Base-by-base conservation (phyloP, 164 flowering plant genomes). In the Dillenia turbinata region DNA sequence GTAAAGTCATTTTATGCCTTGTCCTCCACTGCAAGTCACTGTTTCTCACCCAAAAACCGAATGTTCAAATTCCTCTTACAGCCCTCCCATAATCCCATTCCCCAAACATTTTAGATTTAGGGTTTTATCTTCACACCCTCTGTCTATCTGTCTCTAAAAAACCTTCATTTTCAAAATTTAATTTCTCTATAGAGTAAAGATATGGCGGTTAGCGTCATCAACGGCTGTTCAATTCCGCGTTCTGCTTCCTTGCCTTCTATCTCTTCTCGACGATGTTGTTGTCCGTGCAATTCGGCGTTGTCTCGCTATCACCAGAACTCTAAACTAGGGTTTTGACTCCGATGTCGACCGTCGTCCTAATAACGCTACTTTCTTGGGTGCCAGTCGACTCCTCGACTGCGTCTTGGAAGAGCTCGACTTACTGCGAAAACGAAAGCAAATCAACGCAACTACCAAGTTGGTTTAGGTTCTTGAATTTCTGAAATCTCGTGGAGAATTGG, bases 181-280 rank as follows among this genome's bases (percentile, higher is more conserved):
- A 57, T 49, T 45, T 19, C 47, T 33, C 12, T 7, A 33, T 4
- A 5, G 6, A 15, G 17, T 51, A 69, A 17, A 49, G 63, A 63
- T 63, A 85, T 82, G 90, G 83, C 87, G 49, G 79, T 82, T 65
- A 83, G 92, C 59, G 79, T 78, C 12, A 78, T 73, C n/a, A 82
- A 78, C 72, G 52, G 70, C 52, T 81, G 76, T 68, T 66, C 83
- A 0, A 17, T 81, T 61, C 44, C 83, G 17, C 89, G 84, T 72
- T 77, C 78, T 44, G 67, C 85, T 44, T 66, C 74, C 13, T 60
- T 76, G 5, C 68, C 80, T 63, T 76, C 79, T 57, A 64, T 71
- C 50, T 72, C 76, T 8, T 26, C 73, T 13, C 60, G 75, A 52
- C 71, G 71, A 14, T 69, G 71, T 64, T 64, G 77, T 53, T 64